Conservation (phyloP, 768 basidiomycete genomes). For the Mycena crocata region DNA sequence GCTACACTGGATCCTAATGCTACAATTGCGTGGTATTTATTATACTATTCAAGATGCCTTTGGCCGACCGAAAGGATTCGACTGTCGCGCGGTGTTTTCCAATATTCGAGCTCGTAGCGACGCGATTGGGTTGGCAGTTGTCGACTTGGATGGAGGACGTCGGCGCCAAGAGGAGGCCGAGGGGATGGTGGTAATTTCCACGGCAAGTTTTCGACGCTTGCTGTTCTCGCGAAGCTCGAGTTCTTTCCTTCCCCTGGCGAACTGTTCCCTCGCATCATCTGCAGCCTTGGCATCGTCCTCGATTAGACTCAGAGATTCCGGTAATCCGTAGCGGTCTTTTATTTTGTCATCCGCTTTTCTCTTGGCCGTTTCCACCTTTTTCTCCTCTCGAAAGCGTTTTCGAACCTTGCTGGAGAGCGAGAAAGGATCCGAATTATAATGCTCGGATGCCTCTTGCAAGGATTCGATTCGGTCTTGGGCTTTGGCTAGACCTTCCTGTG, state of each 20-base stretch:
- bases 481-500: slow-evolving; percentile 76
- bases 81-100: slow-evolving; percentile 63
- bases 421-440: slow-evolving; percentile 90
- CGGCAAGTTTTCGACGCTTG: slow-evolving; percentile 61
- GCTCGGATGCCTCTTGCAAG: slow-evolving; percentile 80
- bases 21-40: slow-evolving; percentile 17
- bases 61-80: slow-evolving; percentile 38
- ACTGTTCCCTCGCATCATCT: slow-evolving; percentile 71
- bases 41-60: not conserved
- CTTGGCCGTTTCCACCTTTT: slow-evolving; percentile 80
- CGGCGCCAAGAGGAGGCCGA: slow-evolving; percentile 28
- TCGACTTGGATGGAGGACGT: slow-evolving; percentile 8
- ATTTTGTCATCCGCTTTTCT: slow-evolving; percentile 76
- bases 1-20: slow-evolving; percentile 14
- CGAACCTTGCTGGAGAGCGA: slow-evolving; percentile 78
- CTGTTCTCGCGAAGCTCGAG: slow-evolving; percentile 53
- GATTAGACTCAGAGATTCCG: slow-evolving; percentile 72
- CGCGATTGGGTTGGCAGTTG: slow-evolving; percentile 45
- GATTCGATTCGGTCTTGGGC: slow-evolving; percentile 86
- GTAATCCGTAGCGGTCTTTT: slow-evolving; percentile 82
- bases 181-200: slow-evolving; percentile 37
- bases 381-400: slow-evolving; percentile 87
- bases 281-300: slow-evolving; percentile 71
- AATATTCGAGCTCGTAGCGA: slow-evolving; percentile 68
- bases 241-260: slow-evolving; percentile 66